Base-by-base conservation (phyloP, 2,329 filamentous ascomycete species). In the Magnaporthiopsis rhizophila region DNA sequence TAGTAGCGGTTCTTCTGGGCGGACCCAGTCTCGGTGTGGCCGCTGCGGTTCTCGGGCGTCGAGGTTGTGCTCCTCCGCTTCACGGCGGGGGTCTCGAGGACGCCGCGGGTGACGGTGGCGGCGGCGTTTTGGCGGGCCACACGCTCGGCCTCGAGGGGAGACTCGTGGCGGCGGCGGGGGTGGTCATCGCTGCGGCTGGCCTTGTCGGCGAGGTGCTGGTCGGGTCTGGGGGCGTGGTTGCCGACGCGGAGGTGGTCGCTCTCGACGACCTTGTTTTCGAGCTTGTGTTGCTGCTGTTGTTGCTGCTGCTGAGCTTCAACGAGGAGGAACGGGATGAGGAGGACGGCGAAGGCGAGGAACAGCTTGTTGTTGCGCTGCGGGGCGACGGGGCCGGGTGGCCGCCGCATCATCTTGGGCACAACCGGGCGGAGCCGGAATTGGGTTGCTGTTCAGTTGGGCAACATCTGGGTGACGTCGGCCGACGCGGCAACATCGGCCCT, bases 271-370 rank as follows among this genome's bases (percentile, higher is more conserved):
- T 63, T 62, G 63, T 24, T 69, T 12, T 64, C 61, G 38, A 45
- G 38, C 58, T 63, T 67, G 24, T 62, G 64, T 45, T 66, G 62
- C 61, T 63, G 69, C 62, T 71, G 74, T 69, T 74, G 77, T 67
- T 82, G 82, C 81, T 87, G 85, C 82, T 86, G 85, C 81, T 85
- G 85, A 82, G 84, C 84, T 71, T 86, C 81, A 78, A 83, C 82
- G 69, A 86, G 76, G 60, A 80, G 71, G 77, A 80, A 83, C 63
- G 85, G 83, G 64, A 88, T 75, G 65, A 88, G 76, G 67, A 88
- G 76, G 68, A 86, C 74, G 70, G 81, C 83, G 73, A 87, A 79
- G 74, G 84, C 82, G 73, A 86, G 72, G 73, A 83, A 71, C 71
- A 78, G 74, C 73, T 76, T 78, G 45, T 53, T 53, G 45, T 53